Percentiles rank a stretch among this genome's conserved stretches.
Evolutionary conservation across 75 land plant genomes (phyloP).

Genomic region (Cryptomeria japonica): DNA sequence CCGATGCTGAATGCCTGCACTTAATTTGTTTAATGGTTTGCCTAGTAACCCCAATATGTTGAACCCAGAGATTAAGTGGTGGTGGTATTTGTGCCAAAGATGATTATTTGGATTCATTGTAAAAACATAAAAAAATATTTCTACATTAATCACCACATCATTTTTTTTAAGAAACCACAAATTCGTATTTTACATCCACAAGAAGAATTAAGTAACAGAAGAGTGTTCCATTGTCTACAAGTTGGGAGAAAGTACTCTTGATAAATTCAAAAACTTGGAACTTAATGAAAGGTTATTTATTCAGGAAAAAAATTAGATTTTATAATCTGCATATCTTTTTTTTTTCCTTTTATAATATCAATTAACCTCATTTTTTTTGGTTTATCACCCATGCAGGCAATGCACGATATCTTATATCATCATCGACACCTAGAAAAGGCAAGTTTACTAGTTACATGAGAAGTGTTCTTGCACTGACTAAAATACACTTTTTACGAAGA

Average conservation of each 20-base stretch:
- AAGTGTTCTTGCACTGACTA: not conserved
- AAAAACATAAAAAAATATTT: not conserved
- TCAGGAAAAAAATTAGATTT: not conserved
- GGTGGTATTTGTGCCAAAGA: no score
- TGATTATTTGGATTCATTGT: not conserved
- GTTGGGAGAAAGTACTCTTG: not conserved
- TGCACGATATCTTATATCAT: conserved; percentile 94
- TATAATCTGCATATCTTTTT: not conserved
- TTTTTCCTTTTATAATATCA: not conserved
- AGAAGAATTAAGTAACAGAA: not conserved
- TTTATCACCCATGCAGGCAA: conserved; percentile 62
- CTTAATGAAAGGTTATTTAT: not conserved
- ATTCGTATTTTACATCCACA: not conserved
- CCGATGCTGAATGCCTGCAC: no score
- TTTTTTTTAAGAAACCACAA: not conserved
- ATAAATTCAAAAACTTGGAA: not conserved
- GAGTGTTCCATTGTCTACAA: not conserved
- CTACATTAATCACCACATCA: not conserved
- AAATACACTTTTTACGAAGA: not conserved
- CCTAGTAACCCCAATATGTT: no score
- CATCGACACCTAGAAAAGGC: conserved; percentile 68
- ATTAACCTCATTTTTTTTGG: not conserved
- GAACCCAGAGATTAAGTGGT: no score
- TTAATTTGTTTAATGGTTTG: no score
- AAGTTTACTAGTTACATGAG: conserved; percentile 27